Base-by-base conservation (phyloP, 106 monocot species). In the Ottelia alismoides region DNA sequence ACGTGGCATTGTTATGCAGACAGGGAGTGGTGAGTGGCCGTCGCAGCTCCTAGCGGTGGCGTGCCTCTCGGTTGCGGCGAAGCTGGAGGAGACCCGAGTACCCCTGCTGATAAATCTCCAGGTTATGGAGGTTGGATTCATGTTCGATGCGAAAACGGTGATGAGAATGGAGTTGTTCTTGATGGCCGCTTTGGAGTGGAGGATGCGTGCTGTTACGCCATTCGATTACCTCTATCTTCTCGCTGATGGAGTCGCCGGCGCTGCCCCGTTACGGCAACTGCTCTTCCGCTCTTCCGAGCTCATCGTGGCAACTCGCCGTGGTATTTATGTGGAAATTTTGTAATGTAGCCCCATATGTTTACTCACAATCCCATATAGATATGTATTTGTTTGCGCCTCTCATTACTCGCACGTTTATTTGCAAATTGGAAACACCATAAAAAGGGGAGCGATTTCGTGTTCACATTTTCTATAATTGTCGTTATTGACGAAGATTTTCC, bases 41-140 rank as follows among this genome's bases (percentile, higher is more conserved):
- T 48, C 80, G 71, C 83, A 80, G 53, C 83, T 89, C 44, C 58
- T 89, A 49, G 58, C 88, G 2, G 88, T 83, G 48, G 68, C 88
- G 47, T 89, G 88, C 68, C 73, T 89, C 47, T 89, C 88, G 25
- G 55, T 89, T 12, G 88, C 88, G 29, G 77, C 75, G 45, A 88
- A 88, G 58, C 73, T 88, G 82, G 82, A 78, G 58, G 88, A 88
- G 67, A 77, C 79, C 25, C 46, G 57, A 31, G 76, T 80, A 0
- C 88, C 88, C 11, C 68, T 83, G 23, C 76, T 89, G 18, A 35
- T 83, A 12, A 83, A 89, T 44, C 65, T 89, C 11, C 88, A 88
- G 73, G 72, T 77, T 11, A 74, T 66, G 58, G 76, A 65, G 17
- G 47, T 83, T 2, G 64, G 51, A 25, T 83, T 59, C 65, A 18